Base-by-base conservation (phyloP, 208 protist species). In the Tritrichomonas foetus region DNA sequence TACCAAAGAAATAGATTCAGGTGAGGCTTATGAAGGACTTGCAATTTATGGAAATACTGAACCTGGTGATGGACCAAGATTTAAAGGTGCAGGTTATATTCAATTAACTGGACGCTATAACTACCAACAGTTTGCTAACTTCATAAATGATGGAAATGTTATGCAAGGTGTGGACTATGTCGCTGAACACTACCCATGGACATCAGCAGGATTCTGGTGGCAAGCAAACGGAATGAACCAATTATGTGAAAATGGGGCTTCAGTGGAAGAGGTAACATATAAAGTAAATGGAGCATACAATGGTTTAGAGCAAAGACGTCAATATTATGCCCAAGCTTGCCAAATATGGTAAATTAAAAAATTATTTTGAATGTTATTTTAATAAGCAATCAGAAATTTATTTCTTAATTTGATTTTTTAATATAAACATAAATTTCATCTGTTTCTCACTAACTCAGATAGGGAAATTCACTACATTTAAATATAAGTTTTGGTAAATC, bases 81-180 rank as follows among this genome's bases (percentile, higher is more conserved):
- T 27, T n/a, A 93, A 93, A 66, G 92, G 92, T 27, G 92, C 27
- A 20, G 92, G 92, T n/a, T 93, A 93, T 36, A n/a, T 93, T 27
- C 50, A 93, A 66, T 57, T 93, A 30, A 93, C 92, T 33, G 92
- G 50, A 3, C 39, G 92, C 0, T 41, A 55, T 20, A 93, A 93
- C 89, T 93, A 93, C 47, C 39, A 69, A 47, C 27, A 44, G 0
- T 93, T 93, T 3, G 92, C 92, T 20, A 75, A 80, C 53, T 93
- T 57, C 44, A 9, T 93, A 14, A 16, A 16, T 57, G 92, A 93
- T 36, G 44, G 69, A 44, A 16, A 61, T 36, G 53, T 93, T 27
- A 75, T 93, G 92, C 39, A 69, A 39, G 92, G 92, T 3, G 66
- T 80, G 9, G 53, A 66, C 53, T 69, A 93, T 57, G 92, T 93